Base-by-base conservation (phyloP, 768 basidiomycete genomes). In the Pisolithus albus region DNA sequence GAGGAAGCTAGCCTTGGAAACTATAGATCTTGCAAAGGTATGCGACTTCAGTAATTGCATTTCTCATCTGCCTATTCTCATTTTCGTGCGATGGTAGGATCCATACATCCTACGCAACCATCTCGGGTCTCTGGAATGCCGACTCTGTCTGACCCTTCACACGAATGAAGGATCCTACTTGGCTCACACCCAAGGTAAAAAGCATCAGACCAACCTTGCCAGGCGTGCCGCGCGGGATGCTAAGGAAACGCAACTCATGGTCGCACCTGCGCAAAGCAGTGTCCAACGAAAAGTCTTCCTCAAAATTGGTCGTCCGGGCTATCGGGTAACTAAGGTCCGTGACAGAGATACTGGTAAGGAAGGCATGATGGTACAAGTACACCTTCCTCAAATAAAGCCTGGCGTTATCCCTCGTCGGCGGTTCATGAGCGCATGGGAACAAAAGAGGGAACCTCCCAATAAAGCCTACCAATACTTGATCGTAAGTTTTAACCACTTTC, bases 101-200 rank as follows among this genome's bases (percentile, higher is more conserved):
- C 95, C 95, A 7, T 98, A 97, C 69, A 97, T 99, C 65, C 82
- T 99, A 36, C 91, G 95, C 70, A 99, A 97, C 68, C 96, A 99
- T 70, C 80, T 99, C 52, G 96, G 96, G 39, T 97, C 94, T 8
- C 82, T 98, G 39, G 95, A 98, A 81, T 99, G 96, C 74, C 90
- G 94, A 61, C 80, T 99, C 26, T 98, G 96, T 68, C 73, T 99
- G 44, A 99, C 96, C 0, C 80, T 99, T 10, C 96, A 99, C 72
- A 97, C 95, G n/a, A 98, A 98, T 62, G 96, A 99, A 71, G 96
- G 96, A 18, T 96, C 94, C 13, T 97, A 98, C 67, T 86, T 99
- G 45, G 96, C 96, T 0, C 96, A 99, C 61, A 99, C 96, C 0
- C 96, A 98, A 73, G 96, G 96, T 19, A 99, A 98, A 75, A 99